Conservation (phyloP, 2,329 filamentous ascomycete species). For the Taxawa tesnikishii region DNA sequence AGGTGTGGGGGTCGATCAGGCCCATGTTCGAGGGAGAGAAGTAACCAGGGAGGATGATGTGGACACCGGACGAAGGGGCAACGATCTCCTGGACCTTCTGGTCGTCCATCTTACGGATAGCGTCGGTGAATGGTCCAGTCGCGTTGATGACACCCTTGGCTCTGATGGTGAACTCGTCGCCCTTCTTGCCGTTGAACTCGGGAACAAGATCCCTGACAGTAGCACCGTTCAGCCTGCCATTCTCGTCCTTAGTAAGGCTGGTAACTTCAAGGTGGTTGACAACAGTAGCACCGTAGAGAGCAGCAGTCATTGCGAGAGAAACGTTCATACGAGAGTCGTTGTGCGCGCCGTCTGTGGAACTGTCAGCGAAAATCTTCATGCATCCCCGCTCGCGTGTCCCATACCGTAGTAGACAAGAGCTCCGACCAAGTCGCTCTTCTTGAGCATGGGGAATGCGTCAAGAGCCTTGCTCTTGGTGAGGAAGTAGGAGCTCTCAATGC, state of each 20-base stretch:
- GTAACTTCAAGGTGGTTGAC: slow-evolving; percentile 78
- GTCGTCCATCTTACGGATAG: slow-evolving; percentile 77
- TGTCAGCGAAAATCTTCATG: too few relatives aligned
- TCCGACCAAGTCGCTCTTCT: slow-evolving; percentile 64
- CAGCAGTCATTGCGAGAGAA: slow-evolving; percentile 75
- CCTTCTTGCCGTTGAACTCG: slow-evolving; percentile 49
- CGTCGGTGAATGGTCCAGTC: slow-evolving; percentile 78
- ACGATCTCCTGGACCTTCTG: slow-evolving; percentile 62
- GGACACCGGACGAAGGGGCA: slow-evolving; percentile 72
- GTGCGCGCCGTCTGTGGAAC: slow-evolving; percentile 59
- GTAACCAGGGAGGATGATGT: slow-evolving; percentile 78
- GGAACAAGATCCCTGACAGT: slow-evolving; percentile 58
- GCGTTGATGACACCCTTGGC: slow-evolving; percentile 80
- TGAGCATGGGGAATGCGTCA: slow-evolving; percentile 81
- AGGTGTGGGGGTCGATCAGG: slow-evolving; percentile 73
- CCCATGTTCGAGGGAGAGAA: slow-evolving; percentile 80
- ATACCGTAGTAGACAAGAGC: slow-evolving; percentile 75
- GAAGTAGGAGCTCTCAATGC: slow-evolving; percentile 83
- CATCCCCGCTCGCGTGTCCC: too few relatives aligned
- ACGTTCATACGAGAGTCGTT: slow-evolving; percentile 92
- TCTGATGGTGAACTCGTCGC: slow-evolving; percentile 55
- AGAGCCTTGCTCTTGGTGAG: slow-evolving; percentile 75
- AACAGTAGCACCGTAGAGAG: slow-evolving; percentile 73
- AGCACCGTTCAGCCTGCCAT: slow-evolving; percentile 63
- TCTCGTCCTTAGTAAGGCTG: slow-evolving; percentile 58